These are phyloP conservation scores for Metschnikowia shivogae DNA, from an alignment of 805 yeast species.

Conservation along the genomic window DNA sequence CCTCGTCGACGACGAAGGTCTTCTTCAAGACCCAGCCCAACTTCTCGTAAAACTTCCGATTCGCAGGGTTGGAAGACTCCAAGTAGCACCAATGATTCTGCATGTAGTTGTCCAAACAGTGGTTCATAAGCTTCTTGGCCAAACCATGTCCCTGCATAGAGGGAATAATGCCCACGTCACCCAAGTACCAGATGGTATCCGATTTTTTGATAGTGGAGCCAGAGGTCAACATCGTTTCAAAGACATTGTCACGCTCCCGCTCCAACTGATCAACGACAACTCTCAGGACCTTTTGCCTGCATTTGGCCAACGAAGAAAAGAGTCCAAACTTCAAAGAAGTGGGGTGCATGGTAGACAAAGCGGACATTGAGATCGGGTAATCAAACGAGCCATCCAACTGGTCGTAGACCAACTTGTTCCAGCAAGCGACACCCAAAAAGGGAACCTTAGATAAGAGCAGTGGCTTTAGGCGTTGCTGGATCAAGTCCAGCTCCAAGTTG, in stretches of 20 bases:
- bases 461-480: conserved; percentile 23
- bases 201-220: conserved; percentile 32
- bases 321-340: conserved; percentile 34
- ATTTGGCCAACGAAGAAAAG: conserved; percentile 37
- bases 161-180: conserved; percentile 56
- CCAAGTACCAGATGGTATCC: conserved; percentile 50
- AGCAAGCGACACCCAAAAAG: conserved; percentile 51
- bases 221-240: conserved; percentile 20
- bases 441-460: conserved; percentile 35
- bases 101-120: conserved; percentile 45
- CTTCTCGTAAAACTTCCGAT: conserved; percentile 50
- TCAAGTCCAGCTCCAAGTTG: conserved; percentile 36
- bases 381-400: conserved; percentile 22
- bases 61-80: conserved; percentile 54
- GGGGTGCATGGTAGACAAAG: conserved; percentile 27
- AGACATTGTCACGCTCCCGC: conserved; percentile 40
- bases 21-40: conserved; percentile 43
- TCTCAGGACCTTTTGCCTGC: conserved; percentile 47
- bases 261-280: conserved; percentile 48
- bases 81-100: conserved; percentile 40
- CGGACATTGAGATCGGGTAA: conserved; percentile 17
- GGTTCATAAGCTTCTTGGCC: conserved; percentile 48
- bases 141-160: conserved; percentile 57
- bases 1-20: conserved; percentile 29
- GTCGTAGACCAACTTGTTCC: conserved; percentile 30